These are phyloP conservation scores for Rhizoctonia solani DNA, from an alignment of 1,284 basidiomycete genomes.

Conservation along the genomic window DNA sequence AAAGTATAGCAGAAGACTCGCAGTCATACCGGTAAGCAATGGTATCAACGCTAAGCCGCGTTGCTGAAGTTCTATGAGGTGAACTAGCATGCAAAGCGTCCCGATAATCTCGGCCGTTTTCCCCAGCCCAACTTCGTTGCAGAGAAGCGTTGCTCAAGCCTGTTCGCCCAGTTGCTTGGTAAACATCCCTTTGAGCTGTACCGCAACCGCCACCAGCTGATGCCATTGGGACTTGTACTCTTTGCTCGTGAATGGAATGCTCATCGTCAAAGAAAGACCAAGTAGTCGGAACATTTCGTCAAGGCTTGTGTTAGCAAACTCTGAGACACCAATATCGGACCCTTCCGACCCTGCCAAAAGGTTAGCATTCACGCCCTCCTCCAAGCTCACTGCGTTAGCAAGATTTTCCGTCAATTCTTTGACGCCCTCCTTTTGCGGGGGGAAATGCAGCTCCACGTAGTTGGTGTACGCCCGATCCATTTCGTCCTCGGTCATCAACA, in stretches of 20 bases:
- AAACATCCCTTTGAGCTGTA: background rate
- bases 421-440: background rate
- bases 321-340: slow-evolving; percentile 1
- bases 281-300: slow-evolving; percentile 2
- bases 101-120: background rate
- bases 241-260: background rate
- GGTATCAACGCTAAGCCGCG: background rate
- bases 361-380: background rate
- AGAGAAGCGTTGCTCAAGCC: background rate
- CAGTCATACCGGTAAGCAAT: background rate
- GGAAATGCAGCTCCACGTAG: slow-evolving; percentile 5
- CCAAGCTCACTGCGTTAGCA: background rate
- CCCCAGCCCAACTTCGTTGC: slow-evolving; percentile 7
- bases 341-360: background rate
- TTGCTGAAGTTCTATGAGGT: background rate
- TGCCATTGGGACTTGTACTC: background rate
- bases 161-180: background rate
- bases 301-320: background rate
- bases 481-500: background rate
- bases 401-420: background rate
- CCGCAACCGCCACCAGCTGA: background rate
- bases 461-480: background rate
- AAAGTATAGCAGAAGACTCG: background rate
- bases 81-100: background rate
- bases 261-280: background rate